Evolutionary conservation across 768 basidiomycete species (phyloP).

Genomic region (Collybiopsis confluens): DNA sequence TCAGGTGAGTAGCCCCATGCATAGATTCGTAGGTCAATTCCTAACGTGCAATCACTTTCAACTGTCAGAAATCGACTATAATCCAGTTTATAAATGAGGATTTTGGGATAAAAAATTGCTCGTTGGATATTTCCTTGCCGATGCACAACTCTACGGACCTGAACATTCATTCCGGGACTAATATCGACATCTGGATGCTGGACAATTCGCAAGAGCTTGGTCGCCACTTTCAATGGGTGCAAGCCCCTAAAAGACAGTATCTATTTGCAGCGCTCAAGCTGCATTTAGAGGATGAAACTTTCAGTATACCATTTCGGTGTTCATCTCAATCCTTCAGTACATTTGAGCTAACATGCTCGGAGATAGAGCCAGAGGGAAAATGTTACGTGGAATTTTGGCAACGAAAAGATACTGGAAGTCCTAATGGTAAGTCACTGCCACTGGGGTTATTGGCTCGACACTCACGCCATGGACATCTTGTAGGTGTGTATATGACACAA

Average conservation of each 20-base stretch:
- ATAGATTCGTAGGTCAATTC: neutral
- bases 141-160: neutral
- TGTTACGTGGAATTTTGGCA: constrained; percentile 2
- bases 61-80: neutral
- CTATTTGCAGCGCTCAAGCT: neutral
- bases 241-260: neutral
- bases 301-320: neutral
- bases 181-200: neutral
- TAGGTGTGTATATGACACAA: neutral
- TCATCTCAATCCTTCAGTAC: neutral
- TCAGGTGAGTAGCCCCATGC: neutral
- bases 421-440: neutral
- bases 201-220: neutral
- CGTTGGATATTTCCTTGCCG: neutral
- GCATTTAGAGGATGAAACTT: neutral
- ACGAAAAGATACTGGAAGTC: neutral
- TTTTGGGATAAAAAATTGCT: neutral
- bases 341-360: neutral
- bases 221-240: neutral
- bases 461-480: neutral
- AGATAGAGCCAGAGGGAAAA: too few relatives aligned
- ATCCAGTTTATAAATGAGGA: constrained; percentile 2
- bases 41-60: neutral
- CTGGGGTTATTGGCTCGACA: neutral
- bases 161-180: neutral